Conservation (phyloP, 495 filamentous ascomycete species). For the Barbatosphaeria neglecta region DNA sequence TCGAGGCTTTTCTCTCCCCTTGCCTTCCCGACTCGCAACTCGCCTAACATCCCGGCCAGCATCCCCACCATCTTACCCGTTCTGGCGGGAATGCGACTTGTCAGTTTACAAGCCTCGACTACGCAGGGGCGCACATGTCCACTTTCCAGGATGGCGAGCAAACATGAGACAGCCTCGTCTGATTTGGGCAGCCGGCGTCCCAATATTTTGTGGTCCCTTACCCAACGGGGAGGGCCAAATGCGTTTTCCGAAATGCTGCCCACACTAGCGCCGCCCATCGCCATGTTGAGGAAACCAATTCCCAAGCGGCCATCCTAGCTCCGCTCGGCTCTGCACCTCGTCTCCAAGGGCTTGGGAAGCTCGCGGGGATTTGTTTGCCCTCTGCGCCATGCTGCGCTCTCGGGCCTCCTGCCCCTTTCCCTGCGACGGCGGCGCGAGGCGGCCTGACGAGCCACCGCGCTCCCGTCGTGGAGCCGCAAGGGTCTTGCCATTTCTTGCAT, state of each 20-base stretch:
- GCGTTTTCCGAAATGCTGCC: not conserved
- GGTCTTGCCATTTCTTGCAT: not conserved
- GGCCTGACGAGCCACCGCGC: not conserved
- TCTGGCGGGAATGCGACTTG: not conserved
- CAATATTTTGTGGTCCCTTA: no score
- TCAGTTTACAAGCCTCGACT: not conserved
- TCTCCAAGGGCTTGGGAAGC: not conserved
- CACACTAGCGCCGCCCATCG: not conserved
- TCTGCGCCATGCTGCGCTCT: not conserved
- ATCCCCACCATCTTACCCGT: no score
- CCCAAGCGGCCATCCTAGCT: not conserved
- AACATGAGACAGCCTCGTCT: not conserved
- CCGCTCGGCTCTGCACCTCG: not conserved
- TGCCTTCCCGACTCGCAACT: not conserved
- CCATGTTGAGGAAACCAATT: no score
- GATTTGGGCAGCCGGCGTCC: not conserved
- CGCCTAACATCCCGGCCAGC: no score
- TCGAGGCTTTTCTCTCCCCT: not conserved
- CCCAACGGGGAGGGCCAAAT: not conserved
- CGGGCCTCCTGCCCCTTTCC: not conserved
- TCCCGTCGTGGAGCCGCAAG: not conserved
- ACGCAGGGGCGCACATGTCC: not conserved
- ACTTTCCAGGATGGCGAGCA: not conserved
- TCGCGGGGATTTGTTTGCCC: not conserved
- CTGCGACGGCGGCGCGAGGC: no score